Percentiles rank a stretch among this genome's conserved stretches.
These are phyloP conservation scores for Endocalyx cinctus DNA, from an alignment of 2,329 filamentous ascomycete genomes.

Conservation along the genomic window DNA sequence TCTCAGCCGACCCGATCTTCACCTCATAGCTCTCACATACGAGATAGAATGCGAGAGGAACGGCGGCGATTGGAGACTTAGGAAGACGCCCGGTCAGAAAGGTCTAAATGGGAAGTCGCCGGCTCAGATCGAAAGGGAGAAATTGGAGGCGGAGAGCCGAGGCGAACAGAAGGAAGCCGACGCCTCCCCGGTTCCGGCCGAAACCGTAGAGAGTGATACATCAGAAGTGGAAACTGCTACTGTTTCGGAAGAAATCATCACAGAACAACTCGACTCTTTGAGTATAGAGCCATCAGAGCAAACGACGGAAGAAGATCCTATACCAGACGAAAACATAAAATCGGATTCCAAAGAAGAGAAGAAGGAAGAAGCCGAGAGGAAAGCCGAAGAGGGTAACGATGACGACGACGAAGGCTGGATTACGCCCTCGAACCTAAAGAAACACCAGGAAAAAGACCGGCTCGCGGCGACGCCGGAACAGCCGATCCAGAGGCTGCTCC, in stretches of 20 bases:
- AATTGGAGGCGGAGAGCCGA: neutral
- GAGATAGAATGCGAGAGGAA: conserved; percentile 92
- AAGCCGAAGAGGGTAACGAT: conserved; percentile 25
- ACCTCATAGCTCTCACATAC: conserved; percentile 84
- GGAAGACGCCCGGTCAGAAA: conserved; percentile 76
- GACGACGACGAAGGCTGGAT: conserved; percentile 79
- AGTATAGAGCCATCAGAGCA: conserved; percentile 16
- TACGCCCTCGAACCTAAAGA: conserved; percentile 85
- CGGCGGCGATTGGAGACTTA: conserved; percentile 80
- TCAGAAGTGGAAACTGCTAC: conserved; percentile 10
- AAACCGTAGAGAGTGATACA: conserved; percentile 7
- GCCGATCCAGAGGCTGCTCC: conserved; percentile 60
- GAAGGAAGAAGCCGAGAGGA: conserved; percentile 5
- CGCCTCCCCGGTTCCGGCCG: neutral
- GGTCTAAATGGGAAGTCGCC: conserved; percentile 66
- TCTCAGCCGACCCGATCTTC: conserved; percentile 82
- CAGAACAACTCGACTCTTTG: conserved; percentile 18
- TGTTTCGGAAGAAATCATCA: conserved; percentile 15
- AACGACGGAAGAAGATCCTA: too few species aligned
- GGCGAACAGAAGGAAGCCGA: neutral
- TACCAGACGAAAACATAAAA: too few species aligned
- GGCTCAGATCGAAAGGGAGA: conserved; percentile 37
- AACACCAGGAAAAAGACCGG: conserved; percentile 68
- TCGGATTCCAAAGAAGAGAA: conserved; percentile 11
- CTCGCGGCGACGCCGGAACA: conserved; percentile 43